Evolutionary conservation across 371 early-diverging fungal genomes (phyloP), one percentile per base, ranked within the genome.

Genomic region (Vairimorpha apis): DNA sequence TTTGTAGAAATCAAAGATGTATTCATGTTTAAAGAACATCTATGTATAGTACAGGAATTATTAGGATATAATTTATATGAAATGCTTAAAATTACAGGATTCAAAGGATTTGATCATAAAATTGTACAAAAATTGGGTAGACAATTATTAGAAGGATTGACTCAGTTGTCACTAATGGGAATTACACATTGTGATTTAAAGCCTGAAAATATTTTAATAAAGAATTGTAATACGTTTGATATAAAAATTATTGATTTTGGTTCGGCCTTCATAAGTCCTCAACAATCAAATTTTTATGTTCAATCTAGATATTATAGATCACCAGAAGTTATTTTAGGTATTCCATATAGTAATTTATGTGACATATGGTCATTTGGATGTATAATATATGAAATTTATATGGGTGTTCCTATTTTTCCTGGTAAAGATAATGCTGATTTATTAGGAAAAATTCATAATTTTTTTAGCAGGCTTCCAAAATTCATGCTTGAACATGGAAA

Each of bases 211-310:
- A 90, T 94, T 38, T 65, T 96, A 64, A 83, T 95, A n/a, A 53
- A 27, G n/a, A 32, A 70, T 29, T 55, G 32, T 47, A 86, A 89
- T 72, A 86, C 87, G 25, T 88, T 92, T 0, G 85, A 87, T 18
- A 87, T 95, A 77, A 97, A 95, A 79, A 89, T 97, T 14, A 92
- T 95, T 66, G 97, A 97, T 86, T 95, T 92, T 85, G 95, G 97
- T 23, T 91, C 91, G 0, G 93, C 96, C 0, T 91, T 91, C 70
- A 87, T 89, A 65, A 90, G 89, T 72, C 86, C 88, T 65, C 87
- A 90, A 47, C 89, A 90, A 0, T 85, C 87, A 1, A 89, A 90
- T 77, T 91, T 92, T 23, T 93, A 92, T 83, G 92, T 95, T 62
- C 95, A 95, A 81, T 91, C 93, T 3, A 88, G 95, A 33, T 95